These are phyloP conservation scores for Dioszegia hungarica DNA, from an alignment of 768 basidiomycete genomes.

Conservation along the genomic window DNA sequence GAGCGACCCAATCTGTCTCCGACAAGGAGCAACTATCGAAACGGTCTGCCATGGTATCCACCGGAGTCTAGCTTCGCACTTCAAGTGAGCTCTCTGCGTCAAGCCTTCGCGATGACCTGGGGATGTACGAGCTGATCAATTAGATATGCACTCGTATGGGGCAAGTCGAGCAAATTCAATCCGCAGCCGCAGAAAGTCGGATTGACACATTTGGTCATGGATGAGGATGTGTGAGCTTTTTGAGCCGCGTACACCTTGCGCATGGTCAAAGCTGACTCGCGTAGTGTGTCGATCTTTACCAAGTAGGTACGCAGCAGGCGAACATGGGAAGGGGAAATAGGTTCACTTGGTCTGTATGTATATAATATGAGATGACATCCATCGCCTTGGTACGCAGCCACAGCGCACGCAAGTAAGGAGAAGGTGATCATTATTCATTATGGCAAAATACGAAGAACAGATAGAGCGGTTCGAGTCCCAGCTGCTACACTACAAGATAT, in stretches of 20 bases:
- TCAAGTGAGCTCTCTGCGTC: slow-evolving; percentile 54
- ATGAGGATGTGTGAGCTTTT: slow-evolving; percentile 51
- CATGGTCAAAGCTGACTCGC: not conserved
- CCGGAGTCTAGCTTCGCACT: slow-evolving; percentile 79
- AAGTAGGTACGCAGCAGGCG: slow-evolving; percentile 32
- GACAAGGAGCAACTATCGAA: slow-evolving; percentile 90
- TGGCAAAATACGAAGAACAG: no score
- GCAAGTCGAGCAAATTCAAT: slow-evolving; percentile 87
- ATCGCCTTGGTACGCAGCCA: no score
- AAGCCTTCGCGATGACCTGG: not conserved
- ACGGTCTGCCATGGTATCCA: slow-evolving; percentile 92
- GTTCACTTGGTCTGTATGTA: no score
- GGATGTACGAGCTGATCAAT: no score
- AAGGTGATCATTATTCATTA: not conserved
- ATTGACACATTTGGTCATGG: slow-evolving; percentile 66
- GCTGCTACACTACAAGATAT: not conserved
- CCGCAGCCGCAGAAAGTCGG: slow-evolving; percentile 92
- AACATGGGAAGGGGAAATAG: no score
- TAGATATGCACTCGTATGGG: slow-evolving; percentile 87
- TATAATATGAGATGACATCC: no score
- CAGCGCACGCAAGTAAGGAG: no score
- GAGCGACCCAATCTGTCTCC: slow-evolving; percentile 73
- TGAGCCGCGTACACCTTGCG: not conserved
- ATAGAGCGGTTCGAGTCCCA: not conserved
- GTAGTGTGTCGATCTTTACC: slow-evolving; percentile 48